A percentile compares a stretch with the other conserved stretches of the same genome.
phyloP scores from a whole-genome alignment of 768 basidiomycete genomes.

The Pleurotus platypus region DNA sequence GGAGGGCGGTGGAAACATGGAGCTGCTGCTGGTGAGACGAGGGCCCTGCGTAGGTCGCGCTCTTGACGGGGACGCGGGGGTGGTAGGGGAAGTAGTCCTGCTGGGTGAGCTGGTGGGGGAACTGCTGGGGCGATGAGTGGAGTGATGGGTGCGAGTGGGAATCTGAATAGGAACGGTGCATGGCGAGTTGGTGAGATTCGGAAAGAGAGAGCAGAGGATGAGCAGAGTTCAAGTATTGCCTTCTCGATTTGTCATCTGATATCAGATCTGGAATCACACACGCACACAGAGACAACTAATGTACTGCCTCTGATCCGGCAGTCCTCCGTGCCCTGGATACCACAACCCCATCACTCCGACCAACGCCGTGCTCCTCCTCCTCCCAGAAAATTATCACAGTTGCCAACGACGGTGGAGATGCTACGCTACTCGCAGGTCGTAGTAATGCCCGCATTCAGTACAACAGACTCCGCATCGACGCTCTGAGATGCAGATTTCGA shows the following conservation, averaged over 20 bases:
- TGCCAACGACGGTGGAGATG: no score
- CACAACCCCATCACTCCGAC: background rate
- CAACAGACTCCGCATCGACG: no score
- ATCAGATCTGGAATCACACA: conserved; percentile 9
- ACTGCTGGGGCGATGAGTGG: conserved; percentile 5
- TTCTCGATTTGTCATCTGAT: conserved; percentile 8
- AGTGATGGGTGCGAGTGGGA: conserved; percentile 3
- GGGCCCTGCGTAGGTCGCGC: conserved; percentile 9
- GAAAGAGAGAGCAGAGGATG: background rate
- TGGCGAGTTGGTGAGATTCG: background rate
- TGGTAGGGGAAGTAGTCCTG: conserved; percentile 4
- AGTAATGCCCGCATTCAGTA: no score
- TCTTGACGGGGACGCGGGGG: conserved; percentile 2
- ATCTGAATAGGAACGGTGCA: conserved; percentile 7
- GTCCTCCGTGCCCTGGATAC: conserved; percentile 3
- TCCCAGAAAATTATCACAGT: no score
- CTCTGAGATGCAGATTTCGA: no score
- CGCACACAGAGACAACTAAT: background rate
- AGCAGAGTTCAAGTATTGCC: background rate
- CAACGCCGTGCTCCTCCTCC: no score
- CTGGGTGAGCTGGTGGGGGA: conserved; percentile 1
- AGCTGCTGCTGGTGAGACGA: conserved; percentile 24
- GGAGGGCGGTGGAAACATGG: conserved; percentile 36
- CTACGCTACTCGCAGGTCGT: no score
- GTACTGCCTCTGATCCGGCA: conserved; percentile 7